Evolutionary conservation across 352 stramenopile genomes (phyloP).

Genomic region (Globisporangium lucens): DNA sequence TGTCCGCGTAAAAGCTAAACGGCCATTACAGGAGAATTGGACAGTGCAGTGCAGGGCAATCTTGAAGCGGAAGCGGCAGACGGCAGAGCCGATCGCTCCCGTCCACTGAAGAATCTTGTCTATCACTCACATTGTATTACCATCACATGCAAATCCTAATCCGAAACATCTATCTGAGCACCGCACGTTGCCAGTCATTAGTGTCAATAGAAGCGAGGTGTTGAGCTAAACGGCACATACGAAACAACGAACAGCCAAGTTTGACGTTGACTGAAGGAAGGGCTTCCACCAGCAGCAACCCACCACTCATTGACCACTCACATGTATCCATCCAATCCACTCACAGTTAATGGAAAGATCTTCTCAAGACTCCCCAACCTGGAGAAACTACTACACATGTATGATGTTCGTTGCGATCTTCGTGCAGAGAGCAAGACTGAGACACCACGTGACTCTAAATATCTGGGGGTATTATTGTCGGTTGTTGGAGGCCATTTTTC

Average conservation of each 20-base stretch:
- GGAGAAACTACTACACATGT: too few relatives aligned
- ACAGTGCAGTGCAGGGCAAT: background rate
- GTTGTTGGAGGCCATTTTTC: background rate
- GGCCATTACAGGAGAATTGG: background rate
- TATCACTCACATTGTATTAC: background rate
- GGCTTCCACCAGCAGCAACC: too few relatives aligned
- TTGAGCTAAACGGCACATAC: background rate
- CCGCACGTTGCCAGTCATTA: background rate
- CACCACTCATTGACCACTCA: too few relatives aligned
- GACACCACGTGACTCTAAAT: too few relatives aligned
- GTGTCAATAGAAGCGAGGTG: background rate
- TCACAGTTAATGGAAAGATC: background rate
- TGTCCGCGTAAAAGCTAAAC: background rate
- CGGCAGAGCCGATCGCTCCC: background rate
- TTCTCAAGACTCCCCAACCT: background rate
- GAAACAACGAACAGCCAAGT: background rate
- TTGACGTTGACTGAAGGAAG: too few relatives aligned
- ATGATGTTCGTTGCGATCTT: too few relatives aligned
- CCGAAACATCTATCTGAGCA: background rate
- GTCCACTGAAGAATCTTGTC: background rate
- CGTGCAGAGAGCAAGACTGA: too few relatives aligned
- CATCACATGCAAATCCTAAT: background rate
- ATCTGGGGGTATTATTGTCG: background rate
- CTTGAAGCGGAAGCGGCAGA: background rate
- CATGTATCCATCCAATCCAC: too few relatives aligned